Evolutionary conservation across 306 rosid species (phyloP).

Genomic region (Vigna nakashimae): DNA sequence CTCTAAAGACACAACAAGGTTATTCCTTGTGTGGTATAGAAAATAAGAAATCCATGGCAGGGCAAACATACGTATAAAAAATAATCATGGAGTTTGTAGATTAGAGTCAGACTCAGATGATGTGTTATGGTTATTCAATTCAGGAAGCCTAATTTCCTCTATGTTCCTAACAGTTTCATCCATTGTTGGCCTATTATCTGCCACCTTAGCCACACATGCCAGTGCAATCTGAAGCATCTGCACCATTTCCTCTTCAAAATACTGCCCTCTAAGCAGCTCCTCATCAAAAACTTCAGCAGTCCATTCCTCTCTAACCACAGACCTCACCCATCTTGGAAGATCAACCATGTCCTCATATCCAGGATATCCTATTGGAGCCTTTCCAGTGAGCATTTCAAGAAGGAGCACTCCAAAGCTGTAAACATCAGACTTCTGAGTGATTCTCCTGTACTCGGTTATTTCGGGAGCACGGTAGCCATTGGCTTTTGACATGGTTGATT

Average conservation of each 20-base stretch:
- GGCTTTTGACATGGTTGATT: slow-evolving; percentile 53
- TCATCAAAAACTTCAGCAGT: slow-evolving; percentile 76
- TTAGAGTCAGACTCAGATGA: slow-evolving; percentile 65
- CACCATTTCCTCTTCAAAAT: slow-evolving; percentile 77
- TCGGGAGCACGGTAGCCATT: slow-evolving; percentile 67
- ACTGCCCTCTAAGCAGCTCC: slow-evolving; percentile 59
- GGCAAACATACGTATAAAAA: background rate
- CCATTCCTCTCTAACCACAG: slow-evolving; percentile 81
- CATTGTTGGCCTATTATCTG: slow-evolving; percentile 70
- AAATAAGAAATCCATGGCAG: background rate
- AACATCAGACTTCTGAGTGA: slow-evolving; percentile 67
- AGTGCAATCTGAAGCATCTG: slow-evolving; percentile 75
- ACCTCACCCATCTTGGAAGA: slow-evolving; percentile 80
- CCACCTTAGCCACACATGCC: slow-evolving; percentile 61
- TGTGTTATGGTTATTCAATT: slow-evolving; percentile 46
- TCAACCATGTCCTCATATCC: slow-evolving; percentile 64
- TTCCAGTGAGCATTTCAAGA: slow-evolving; percentile 75
- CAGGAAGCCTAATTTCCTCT: slow-evolving; percentile 59
- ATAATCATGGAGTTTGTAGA: slow-evolving; percentile 57
- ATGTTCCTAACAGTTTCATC: slow-evolving; percentile 56
- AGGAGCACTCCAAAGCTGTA: slow-evolving; percentile 79
- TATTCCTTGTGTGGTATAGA: slow-evolving; percentile 3
- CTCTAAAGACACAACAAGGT: slow-evolving; percentile 2
- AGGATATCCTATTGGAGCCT: slow-evolving; percentile 56
- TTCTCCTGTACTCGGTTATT: slow-evolving; percentile 51